phyloP scores from a whole-genome alignment of 805 yeast species.

The Kuraishia floccosa region DNA sequence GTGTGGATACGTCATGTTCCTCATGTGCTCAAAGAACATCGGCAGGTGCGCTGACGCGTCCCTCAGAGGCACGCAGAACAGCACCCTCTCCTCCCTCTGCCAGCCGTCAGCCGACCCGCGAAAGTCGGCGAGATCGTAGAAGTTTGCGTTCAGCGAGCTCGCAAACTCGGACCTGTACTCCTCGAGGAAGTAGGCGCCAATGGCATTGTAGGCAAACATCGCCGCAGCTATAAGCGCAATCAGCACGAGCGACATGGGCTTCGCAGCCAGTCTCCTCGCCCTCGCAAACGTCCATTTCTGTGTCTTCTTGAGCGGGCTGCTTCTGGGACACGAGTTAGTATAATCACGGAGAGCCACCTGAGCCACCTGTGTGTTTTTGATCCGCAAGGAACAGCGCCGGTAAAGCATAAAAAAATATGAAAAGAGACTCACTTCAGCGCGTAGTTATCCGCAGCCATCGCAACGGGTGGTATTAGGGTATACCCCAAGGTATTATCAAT shows the following conservation, averaged over 20 bases:
- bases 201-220: background rate
- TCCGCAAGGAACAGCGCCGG: background rate
- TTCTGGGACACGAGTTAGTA: background rate
- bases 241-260: background rate
- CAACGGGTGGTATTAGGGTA: too few relatives aligned
- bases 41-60: slow-evolving; percentile 52
- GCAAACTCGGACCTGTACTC: slow-evolving; percentile 5
- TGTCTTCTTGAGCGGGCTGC: too few relatives aligned
- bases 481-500: too few relatives aligned
- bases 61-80: slow-evolving; percentile 47
- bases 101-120: slow-evolving; percentile 37
- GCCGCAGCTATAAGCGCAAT: slow-evolving; percentile 1
- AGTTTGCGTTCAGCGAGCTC: slow-evolving; percentile 7
- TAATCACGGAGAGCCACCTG: background rate
- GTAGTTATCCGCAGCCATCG: background rate
- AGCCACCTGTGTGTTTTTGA: background rate
- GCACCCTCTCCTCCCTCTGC: slow-evolving; percentile 38
- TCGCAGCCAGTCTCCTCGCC: background rate
- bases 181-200: slow-evolving; percentile 1
- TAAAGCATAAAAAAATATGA: background rate
- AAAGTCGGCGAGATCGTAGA: slow-evolving; percentile 30
- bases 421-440: background rate
- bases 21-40: slow-evolving; percentile 48
- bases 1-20: slow-evolving; percentile 47
- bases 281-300: too few relatives aligned